Conservation (phyloP, 2,329 filamentous ascomycete genomes). For the Thielaviopsis euricoi region DNA sequence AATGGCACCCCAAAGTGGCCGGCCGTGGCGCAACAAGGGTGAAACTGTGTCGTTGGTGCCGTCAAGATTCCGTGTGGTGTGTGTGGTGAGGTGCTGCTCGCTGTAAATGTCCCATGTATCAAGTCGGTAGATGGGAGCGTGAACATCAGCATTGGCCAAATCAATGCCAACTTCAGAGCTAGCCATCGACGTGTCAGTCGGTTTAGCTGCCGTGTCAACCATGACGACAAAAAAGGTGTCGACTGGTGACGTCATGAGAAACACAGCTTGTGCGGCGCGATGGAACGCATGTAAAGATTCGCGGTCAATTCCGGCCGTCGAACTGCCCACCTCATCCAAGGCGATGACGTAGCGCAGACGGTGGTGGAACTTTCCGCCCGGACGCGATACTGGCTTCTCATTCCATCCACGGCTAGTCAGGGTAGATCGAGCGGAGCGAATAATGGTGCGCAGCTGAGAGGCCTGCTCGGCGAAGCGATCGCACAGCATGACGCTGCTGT, state of each 20-base stretch:
- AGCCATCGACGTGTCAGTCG: background rate
- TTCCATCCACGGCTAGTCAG: slow-evolving; percentile 5
- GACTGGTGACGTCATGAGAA: background rate
- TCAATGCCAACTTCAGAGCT: background rate
- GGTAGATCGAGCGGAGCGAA: background rate
- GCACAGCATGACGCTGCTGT: background rate
- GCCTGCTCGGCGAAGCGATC: background rate
- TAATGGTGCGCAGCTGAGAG: background rate
- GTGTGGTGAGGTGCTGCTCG: background rate
- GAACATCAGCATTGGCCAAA: slow-evolving; percentile 2
- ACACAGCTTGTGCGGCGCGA: slow-evolving; percentile 8
- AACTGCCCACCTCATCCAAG: background rate
- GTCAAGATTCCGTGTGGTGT: background rate
- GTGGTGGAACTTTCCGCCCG: background rate
- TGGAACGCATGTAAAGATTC: slow-evolving; percentile 5
- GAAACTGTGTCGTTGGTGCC: background rate
- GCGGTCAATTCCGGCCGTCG: slow-evolving; percentile 1
- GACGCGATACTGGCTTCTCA: background rate
- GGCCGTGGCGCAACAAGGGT: slow-evolving; percentile 5
- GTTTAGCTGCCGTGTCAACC: background rate
- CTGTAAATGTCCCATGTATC: slow-evolving; percentile 5
- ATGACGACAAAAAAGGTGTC: slow-evolving; percentile 9
- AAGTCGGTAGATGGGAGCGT: slow-evolving; percentile 8
- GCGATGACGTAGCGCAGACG: slow-evolving; percentile 3
- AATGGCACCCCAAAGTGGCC: slow-evolving; percentile 9